These are phyloP conservation scores for Abortiporus biennis DNA, from an alignment of 1,284 basidiomycete species.

Conservation along the genomic window DNA sequence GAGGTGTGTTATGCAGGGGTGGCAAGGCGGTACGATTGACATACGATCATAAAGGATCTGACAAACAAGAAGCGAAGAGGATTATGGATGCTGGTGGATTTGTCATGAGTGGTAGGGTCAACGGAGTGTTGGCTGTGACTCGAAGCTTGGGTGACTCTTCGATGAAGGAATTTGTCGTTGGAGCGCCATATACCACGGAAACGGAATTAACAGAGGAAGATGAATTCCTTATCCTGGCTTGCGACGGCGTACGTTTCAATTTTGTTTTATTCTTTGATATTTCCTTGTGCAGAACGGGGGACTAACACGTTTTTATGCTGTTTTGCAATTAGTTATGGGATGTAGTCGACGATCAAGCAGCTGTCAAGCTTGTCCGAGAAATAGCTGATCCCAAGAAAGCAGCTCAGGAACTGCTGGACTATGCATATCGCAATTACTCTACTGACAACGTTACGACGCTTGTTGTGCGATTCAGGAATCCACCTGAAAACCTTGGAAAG, in stretches of 20 bases:
- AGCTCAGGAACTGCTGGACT: conserved; percentile 71
- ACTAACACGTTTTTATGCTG: neutral
- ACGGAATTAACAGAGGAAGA: conserved; percentile 88
- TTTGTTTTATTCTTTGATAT: conserved; percentile 4
- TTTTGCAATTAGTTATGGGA: conserved; percentile 90
- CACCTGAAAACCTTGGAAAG: conserved; percentile 12
- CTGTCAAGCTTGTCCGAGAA: conserved; percentile 79
- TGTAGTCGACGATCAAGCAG: conserved; percentile 88
- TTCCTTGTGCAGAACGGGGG: neutral
- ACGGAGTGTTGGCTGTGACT: conserved; percentile 95
- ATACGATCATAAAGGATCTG: conserved; percentile 98
- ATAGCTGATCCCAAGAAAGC: conserved; percentile 81
- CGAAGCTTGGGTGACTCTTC: conserved; percentile 94
- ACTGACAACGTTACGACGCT: conserved; percentile 89
- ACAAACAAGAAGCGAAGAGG: conserved; percentile 94
- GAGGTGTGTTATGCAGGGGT: conserved; percentile 83
- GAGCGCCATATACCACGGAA: conserved; percentile 96
- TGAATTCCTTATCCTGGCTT: conserved; percentile 94
- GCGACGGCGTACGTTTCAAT: conserved; percentile 82
- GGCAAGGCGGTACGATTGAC: conserved; percentile 92
- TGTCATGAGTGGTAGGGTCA: conserved; percentile 97
- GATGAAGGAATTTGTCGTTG: conserved; percentile 99
- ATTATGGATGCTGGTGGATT: conserved; percentile 98
- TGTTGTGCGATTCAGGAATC: conserved; percentile 66
- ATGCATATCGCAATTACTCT: conserved; percentile 85